Base-by-base conservation (phyloP, 2,329 filamentous ascomycete genomes). In the Nemania diffusa region DNA sequence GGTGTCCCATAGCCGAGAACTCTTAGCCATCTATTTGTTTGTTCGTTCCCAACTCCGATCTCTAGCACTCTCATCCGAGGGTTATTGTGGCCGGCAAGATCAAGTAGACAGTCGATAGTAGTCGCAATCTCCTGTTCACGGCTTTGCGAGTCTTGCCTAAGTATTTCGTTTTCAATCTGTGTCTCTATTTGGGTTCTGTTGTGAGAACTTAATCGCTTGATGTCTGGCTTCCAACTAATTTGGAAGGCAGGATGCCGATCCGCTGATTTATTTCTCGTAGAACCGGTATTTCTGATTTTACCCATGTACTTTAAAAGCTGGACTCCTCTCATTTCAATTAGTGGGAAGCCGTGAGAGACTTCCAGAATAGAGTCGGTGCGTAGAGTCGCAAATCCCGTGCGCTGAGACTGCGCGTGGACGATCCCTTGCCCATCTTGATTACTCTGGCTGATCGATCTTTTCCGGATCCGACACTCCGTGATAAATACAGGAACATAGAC, bases 41-140 rank as follows among this genome's bases (percentile, higher is more conserved):
- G 5, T 32, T 5, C 29, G 29, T 32, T 32, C 29, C 9, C 29
- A 32, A 3, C 34, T n/a, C 15, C 34, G 9, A 61, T 1, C 42
- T 26, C 8, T 3, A 61, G n/a, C 3, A 57, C 42, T 2, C n/a
- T 17, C 17, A 62, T 29, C 2, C 56, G 51, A 9, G 56, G 65
- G n/a, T 62, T 68, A n/a, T 65, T 60, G 9, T 67, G 64, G 1
- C 59, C 64, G 3, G 60, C 60, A 3, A 67, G 53, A 17, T 64
- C 60, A 20, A 63, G 46, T 8, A 66, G 17, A 5, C 9, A 40
- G 8, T 56, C 50, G 8, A 60, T 55, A 5, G 32, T 46, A 3
- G 9, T 11, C 24, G 24, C 2, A 4, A 24, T 32, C 20, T 22
- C 24, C 2, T 65, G 11, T 3, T 53, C 63, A 5, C 3, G 22